Evolutionary conservation across 805 yeast species (phyloP), one percentile per base, ranked within the genome.

Genomic region (Suhomyces tanzawaensis): DNA sequence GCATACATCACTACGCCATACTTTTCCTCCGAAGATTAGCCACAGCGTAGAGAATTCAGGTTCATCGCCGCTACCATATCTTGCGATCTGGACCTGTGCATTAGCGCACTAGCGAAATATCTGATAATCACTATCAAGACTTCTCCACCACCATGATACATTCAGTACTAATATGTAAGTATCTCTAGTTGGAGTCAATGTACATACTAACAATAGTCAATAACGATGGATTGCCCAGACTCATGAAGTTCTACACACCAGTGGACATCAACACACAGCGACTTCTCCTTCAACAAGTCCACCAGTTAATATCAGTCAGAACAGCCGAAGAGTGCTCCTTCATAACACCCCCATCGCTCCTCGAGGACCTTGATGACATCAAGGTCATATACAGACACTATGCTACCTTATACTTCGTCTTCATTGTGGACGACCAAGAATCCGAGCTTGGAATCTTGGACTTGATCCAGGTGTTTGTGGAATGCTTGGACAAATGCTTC

Each of bases 381-480:
- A 82, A 87, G 45, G 95, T 93, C 34, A 91, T 93, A 23, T 93
- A 91, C 63, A 74, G 96, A 44, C 95, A 88, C 55, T 93, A 90
- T 54, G 98, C 98, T 9, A 90, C 98, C 1, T 68, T 93, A n/a
- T 91, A 86, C 60, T 93, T 93, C 66, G 96, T 95, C 19, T 89
- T 93, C 55, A 81, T 93, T 28, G 98, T 91, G 9, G 99, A 93
- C 62, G 93, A 85, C 45, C 97, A 90, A 57, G 99, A 93, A 61
- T 80, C 90, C 19, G 98, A 93, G 61, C 71, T 93, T 28, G 98
- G 98, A 1, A 91, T 91, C 33, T 64, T 93, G 31, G 99, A 93
- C 60, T 66, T 93, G 55, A 91, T 93, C 40, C 99, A 93, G 59
- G 97, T 93, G 29, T 91, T 93, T 71, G 99, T 93, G 3, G 97